Base-by-base conservation (phyloP, 768 basidiomycete species). In the Mycena indigotica region DNA sequence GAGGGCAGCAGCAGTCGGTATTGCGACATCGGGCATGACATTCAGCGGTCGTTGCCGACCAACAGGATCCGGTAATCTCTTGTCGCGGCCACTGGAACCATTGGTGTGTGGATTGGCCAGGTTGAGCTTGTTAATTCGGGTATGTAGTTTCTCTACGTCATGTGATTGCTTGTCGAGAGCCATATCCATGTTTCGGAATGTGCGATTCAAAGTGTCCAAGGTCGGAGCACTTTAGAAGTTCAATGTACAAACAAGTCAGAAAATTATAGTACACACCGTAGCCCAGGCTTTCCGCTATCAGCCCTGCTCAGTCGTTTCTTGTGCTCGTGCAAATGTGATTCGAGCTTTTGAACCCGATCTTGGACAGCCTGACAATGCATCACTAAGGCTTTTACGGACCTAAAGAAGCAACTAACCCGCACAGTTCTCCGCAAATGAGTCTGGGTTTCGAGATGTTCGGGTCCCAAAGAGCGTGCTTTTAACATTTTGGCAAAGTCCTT, bases 391-490 rank as follows among this genome's bases (percentile, higher is more conserved):
- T n/a, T n/a, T n/a, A n/a, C n/a, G n/a, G n/a, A n/a, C n/a, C n/a
- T n/a, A n/a, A n/a, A n/a, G n/a, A n/a, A n/a, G n/a, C n/a, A n/a
- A 32, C 84, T 40, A 63, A 93, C 94, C 68, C 88, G 77, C 32
- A 91, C 84, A 60, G 80, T 78, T 62, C 86, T 83, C 28, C 93
- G 80, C 25, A 98, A 74, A 53, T 87, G 84, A 1, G 79, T 83
- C 68, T 95, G 95, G 1, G 84, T 88, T 67, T 95, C 93, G 15
- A 86, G 77, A 66, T 94, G 88, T 66, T 98, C 93, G 0, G 96
- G 93, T 13, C 89, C 89, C n/a, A 95, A 73, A n/a, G 88, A 86
- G 46, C 89, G 80, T 2, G 84, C 76, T 66, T 84, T 86, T 52
- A 92, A 73, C 77, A 89, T 83, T 65, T 85, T 88, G 10, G 85